Evolutionary conservation across 768 basidiomycete species (phyloP), one percentile per base, ranked within the genome.

Genomic region (Trametes sanguinea): DNA sequence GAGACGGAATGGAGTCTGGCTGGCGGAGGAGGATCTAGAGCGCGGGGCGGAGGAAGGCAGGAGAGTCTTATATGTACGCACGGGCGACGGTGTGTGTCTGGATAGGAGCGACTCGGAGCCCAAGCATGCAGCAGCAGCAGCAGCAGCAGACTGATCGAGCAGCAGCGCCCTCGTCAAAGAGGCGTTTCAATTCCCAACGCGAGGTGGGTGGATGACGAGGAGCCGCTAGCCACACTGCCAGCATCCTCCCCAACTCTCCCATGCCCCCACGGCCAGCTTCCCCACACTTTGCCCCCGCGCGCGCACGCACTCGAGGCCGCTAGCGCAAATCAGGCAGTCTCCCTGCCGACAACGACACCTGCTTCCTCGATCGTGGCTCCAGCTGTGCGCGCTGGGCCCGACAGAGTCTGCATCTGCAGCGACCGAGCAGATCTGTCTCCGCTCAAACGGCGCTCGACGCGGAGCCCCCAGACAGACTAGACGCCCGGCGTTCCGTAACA

Each of bases 241-340:
- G 16, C 54, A 50, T 35, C 61, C 40, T 57, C 61, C 61, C 61
- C 61, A 62, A 62, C 50, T 45, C 55, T 62, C 61, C 56, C 61
- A 62, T 43, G 42, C 42, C 33, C 43, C 22, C 22, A 22, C 1
- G 22, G 22, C 22, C 22, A 22, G 6, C 55, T 54, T 33, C 54
- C 54, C 61, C 54, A 61, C 53, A 50, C 44, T 42, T 50, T 22
- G 22, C 22, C 22, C 22, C 22, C 22, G 22, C 22, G 22, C 22
- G 22, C 22, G 22, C 22, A 22, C 22, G 22, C 22, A 22, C 22
- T 33, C 33, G 37, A 46, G 33, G 22, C 22, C 22, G 22, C 29
- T 16, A 39, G 22, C 14, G 17, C 39, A 43, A 30, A 37, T 40
- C 37, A 17, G 37, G 54, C 22, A 50, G 30, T 50, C 29, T 14